phyloP scores from a whole-genome alignment of 345 rosid species.

The Abelmoschus esculentus region DNA sequence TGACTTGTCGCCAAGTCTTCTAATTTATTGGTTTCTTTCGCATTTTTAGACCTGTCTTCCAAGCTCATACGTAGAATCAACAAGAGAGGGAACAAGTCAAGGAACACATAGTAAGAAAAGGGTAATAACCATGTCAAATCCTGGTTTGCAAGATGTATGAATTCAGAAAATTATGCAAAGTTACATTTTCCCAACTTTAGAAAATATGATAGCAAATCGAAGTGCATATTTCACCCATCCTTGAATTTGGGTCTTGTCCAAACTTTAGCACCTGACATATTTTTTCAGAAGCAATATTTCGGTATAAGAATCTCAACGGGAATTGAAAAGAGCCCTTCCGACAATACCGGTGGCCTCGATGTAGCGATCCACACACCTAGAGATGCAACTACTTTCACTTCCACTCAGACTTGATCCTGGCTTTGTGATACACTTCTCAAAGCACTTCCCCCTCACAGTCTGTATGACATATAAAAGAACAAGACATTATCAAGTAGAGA shows the following conservation, averaged over 20 bases:
- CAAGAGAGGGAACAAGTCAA: background rate
- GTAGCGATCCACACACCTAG: constrained; percentile 95
- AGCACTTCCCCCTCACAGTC: constrained; percentile 83
- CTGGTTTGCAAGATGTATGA: background rate
- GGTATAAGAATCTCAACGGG: constrained; percentile 30
- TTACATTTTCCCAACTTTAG: background rate
- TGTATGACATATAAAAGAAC: constrained; percentile 15
- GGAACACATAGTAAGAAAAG: background rate
- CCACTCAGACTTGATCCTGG: constrained; percentile 92
- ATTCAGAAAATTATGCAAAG: background rate
- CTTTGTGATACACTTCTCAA: constrained; percentile 75
- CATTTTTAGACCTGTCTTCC: background rate
- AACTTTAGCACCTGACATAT: background rate
- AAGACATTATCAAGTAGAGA: background rate
- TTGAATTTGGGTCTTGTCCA: background rate
- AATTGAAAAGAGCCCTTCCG: constrained; percentile 54
- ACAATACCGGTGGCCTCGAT: constrained; percentile 86
- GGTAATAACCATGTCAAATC: background rate
- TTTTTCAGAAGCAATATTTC: constrained; percentile 5
- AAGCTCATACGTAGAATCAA: no score
- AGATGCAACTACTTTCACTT: constrained; percentile 87
- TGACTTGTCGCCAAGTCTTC: background rate
- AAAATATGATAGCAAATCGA: background rate
- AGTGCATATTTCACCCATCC: background rate
- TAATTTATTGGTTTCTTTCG: background rate